A percentile compares a stretch with the other conserved stretches of the same genome.
Conservation (phyloP, 2,329 filamentous ascomycete species). For the Aquanectria penicillioides region DNA sequence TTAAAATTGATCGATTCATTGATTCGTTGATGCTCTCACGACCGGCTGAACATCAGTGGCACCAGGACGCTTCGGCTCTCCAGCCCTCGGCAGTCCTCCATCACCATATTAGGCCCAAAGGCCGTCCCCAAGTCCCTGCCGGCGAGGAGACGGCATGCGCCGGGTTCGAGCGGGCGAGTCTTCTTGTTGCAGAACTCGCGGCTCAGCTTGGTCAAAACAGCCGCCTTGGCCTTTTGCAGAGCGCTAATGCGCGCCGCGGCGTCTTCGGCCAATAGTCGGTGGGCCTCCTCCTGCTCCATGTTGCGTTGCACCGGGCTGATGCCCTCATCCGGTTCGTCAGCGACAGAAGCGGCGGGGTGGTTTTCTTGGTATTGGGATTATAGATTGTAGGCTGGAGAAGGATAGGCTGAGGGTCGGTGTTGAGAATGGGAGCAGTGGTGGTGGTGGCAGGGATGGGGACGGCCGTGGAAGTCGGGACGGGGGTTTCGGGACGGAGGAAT, state of each 20-base stretch:
- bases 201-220: slow-evolving; percentile 67
- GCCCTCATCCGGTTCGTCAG: slow-evolving; percentile 49
- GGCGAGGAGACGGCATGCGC: slow-evolving; percentile 47
- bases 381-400: slow-evolving; percentile 69
- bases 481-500: slow-evolving; percentile 38
- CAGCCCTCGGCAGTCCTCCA: slow-evolving; percentile 57
- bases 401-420: slow-evolving; percentile 59
- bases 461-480: slow-evolving; percentile 41
- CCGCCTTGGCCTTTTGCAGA: slow-evolving; percentile 67
- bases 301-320: slow-evolving; percentile 69
- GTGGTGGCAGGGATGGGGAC: slow-evolving; percentile 41
- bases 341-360: slow-evolving; percentile 17
- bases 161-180: slow-evolving; percentile 46
- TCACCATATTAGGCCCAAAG: slow-evolving; percentile 47
- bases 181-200: slow-evolving; percentile 57
- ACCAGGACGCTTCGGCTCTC: slow-evolving; percentile 65
- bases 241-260: slow-evolving; percentile 63
- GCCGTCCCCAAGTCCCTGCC: slow-evolving; percentile 44
- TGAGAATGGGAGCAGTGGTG: slow-evolving; percentile 60
- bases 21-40: slow-evolving; percentile 33
- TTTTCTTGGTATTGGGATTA: slow-evolving; percentile 50
- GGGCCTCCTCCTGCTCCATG: slow-evolving; percentile 64
- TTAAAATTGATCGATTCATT: too few species aligned
- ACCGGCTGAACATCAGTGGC: slow-evolving; percentile 68
- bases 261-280: slow-evolving; percentile 67